phyloP scores from a whole-genome alignment of 2,329 filamentous ascomycete species.

The Talaromyces amestolkiae region DNA sequence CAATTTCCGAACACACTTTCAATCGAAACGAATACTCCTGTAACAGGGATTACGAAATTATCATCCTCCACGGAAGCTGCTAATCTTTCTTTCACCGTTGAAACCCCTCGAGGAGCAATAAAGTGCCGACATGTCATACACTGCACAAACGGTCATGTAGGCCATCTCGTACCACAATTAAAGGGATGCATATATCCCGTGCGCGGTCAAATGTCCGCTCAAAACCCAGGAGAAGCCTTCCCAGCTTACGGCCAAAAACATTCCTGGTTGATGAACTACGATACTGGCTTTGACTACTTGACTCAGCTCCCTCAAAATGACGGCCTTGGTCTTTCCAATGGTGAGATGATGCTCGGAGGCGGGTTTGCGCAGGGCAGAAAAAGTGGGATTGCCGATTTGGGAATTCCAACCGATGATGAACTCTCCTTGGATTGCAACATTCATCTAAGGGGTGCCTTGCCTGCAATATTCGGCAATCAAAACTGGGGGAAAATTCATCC shows the following conservation, averaged over 20 bases:
- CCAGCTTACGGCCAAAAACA: constrained; percentile 33
- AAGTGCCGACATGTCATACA: constrained; percentile 54
- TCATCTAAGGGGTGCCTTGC: constrained; percentile 19
- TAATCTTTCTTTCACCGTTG: not conserved
- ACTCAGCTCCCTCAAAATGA: constrained; percentile 42
- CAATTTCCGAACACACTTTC: constrained; percentile 36
- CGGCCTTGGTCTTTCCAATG: constrained; percentile 15
- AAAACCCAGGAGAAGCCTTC: constrained; percentile 33
- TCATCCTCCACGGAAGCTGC: constrained; percentile 34
- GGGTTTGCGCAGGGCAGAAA: constrained; percentile 47
- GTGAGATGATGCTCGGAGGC: constrained; percentile 57
- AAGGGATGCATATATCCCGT: constrained; percentile 39
- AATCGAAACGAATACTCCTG: constrained; percentile 5
- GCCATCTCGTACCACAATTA: constrained; percentile 51
- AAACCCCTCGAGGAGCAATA: constrained; percentile 45
- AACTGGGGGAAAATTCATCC: constrained; percentile 25
- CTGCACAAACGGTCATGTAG: constrained; percentile 56
- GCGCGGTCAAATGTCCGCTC: constrained; percentile 45
- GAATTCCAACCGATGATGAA: constrained; percentile 47
- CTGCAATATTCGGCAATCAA: constrained; percentile 27
- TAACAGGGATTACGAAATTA: not conserved
- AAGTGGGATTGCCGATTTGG: constrained; percentile 49
- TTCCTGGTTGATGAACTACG: constrained; percentile 54
- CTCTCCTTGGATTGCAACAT: not conserved
- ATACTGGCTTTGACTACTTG: constrained; percentile 52